These are phyloP conservation scores for Astrephomene gubernaculifera DNA, from an alignment of 139 green algal species.

Conservation along the genomic window DNA sequence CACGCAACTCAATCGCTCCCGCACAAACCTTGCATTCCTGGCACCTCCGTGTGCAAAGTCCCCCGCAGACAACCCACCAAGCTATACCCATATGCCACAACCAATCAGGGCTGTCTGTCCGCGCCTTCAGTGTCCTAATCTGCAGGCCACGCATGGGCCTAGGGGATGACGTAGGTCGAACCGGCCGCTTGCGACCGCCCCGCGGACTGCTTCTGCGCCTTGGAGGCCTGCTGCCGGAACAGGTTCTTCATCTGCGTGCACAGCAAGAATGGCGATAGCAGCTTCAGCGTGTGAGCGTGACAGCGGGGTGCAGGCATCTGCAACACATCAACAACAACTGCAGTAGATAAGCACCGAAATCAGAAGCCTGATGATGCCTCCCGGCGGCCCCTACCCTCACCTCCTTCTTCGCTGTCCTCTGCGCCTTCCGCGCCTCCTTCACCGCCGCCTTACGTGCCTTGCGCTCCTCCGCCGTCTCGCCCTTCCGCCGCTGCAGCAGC, in stretches of 20 bases:
- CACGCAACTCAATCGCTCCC: neutral
- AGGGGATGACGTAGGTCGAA: conserved; percentile 55
- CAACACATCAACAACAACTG: too few relatives aligned
- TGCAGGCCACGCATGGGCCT: too few relatives aligned
- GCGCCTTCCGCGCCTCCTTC: conserved; percentile 78
- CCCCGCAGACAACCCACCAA: too few relatives aligned
- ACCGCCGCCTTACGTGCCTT: conserved; percentile 83
- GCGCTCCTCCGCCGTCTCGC: conserved; percentile 87
- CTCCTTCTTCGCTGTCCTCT: conserved; percentile 85
- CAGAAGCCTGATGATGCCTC: neutral
- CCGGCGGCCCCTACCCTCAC: conserved; percentile 23
- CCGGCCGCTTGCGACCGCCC: conserved; percentile 27
- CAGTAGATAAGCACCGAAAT: too few relatives aligned
- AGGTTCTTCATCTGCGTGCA: conserved; percentile 67
- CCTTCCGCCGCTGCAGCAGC: conserved; percentile 66
- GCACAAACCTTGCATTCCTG: neutral
- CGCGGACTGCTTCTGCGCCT: conserved; percentile 65
- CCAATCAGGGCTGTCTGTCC: too few relatives aligned
- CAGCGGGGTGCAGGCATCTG: too few relatives aligned
- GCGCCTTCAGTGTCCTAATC: too few relatives aligned
- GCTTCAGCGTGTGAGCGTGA: too few relatives aligned
- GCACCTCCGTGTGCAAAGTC: too few relatives aligned
- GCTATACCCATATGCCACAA: too few relatives aligned
- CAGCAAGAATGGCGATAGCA: too few relatives aligned
- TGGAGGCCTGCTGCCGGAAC: conserved; percentile 77